phyloP scores from a whole-genome alignment of 306 rosid species.

The Fragaria vesca region DNA sequence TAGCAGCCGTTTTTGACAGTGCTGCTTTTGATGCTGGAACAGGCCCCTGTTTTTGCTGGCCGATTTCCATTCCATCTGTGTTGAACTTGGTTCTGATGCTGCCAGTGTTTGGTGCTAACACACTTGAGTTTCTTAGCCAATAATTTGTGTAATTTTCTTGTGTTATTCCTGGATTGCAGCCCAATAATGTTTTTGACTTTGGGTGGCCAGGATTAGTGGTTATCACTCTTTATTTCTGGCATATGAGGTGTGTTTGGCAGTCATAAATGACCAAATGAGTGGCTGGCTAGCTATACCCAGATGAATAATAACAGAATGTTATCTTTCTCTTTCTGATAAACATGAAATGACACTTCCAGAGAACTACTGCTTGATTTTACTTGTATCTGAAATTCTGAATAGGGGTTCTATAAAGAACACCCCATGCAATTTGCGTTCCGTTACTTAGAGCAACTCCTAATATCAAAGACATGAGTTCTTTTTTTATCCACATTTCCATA shows the following conservation, averaged over 20 bases:
- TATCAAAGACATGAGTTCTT: too few species aligned
- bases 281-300: not conserved
- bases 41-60: slow-evolving; percentile 62
- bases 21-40: slow-evolving; percentile 47
- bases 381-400: too few species aligned
- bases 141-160: slow-evolving; percentile 16
- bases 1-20: slow-evolving; percentile 37
- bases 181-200: slow-evolving; percentile 52
- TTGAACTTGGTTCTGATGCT: slow-evolving; percentile 10
- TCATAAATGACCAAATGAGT: not conserved
- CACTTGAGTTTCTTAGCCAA: slow-evolving; percentile 22
- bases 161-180: slow-evolving; percentile 26
- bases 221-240: not conserved
- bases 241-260: not conserved
- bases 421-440: too few species aligned
- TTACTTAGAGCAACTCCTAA: too few species aligned
- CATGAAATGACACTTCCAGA: too few species aligned
- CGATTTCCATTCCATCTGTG: slow-evolving; percentile 43
- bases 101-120: not conserved
- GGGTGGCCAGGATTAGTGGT: slow-evolving; percentile 33
- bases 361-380: too few species aligned
- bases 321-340: not conserved
- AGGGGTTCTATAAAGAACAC: too few species aligned
- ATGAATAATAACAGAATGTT: not conserved
- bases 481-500: too few species aligned